Evolutionary conservation across 1,284 basidiomycete genomes (phyloP).

Genomic region (Spongiforma sp.): DNA sequence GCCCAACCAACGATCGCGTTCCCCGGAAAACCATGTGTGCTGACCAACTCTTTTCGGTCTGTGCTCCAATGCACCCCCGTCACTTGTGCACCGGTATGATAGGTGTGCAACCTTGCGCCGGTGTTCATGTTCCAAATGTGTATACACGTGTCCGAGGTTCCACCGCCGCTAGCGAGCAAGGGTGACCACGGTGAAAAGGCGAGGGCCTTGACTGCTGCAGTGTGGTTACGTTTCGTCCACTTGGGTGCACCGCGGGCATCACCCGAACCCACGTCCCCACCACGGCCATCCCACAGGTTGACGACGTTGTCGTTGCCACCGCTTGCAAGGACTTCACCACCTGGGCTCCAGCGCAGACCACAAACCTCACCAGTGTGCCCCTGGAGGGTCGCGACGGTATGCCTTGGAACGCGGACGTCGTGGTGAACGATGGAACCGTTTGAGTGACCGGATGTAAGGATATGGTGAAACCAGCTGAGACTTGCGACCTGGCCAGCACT

Average conservation of each 20-base stretch:
- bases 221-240: conserved; percentile 95
- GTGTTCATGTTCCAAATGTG: conserved; percentile 95
- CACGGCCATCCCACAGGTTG: conserved; percentile 92
- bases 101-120: conserved; percentile 84
- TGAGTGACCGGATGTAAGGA: conserved; percentile 87
- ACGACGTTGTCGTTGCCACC: conserved; percentile 98
- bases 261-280: conserved; percentile 67
- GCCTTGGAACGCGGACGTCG: conserved; percentile 86
- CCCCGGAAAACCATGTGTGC: conserved; percentile 93
- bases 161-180: conserved; percentile 93
- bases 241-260: conserved; percentile 69
- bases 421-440: conserved; percentile 96
- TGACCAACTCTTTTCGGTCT: conserved; percentile 90
- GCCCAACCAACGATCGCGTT: conserved; percentile 72
- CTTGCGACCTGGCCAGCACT: conserved; percentile 73
- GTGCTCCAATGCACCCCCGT: conserved; percentile 92
- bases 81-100: conserved; percentile 88
- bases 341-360: conserved; percentile 80
- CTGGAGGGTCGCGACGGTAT: conserved; percentile 88
- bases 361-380: conserved; percentile 94
- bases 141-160: conserved; percentile 93
- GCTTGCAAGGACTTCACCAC: conserved; percentile 89
- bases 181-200: conserved; percentile 98
- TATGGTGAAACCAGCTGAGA: conserved; percentile 86
- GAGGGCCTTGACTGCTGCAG: conserved; percentile 94